Conservation (phyloP, 2,329 filamentous ascomycete species). For the Colletotrichum viniferum region DNA sequence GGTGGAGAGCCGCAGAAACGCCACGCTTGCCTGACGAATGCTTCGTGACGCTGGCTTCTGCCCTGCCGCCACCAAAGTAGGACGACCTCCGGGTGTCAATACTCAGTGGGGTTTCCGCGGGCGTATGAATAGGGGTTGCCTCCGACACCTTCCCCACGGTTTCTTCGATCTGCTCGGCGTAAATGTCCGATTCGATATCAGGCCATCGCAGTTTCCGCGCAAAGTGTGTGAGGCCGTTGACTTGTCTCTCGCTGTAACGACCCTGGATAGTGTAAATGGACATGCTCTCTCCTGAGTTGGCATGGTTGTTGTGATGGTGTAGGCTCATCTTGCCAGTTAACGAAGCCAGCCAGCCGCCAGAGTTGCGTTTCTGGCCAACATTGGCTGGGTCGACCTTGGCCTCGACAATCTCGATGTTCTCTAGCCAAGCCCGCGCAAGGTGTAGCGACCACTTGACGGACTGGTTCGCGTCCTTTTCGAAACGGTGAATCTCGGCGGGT, state of each 20-base stretch:
- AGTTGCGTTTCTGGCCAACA: conserved; percentile 27
- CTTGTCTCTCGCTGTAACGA: conserved; percentile 61
- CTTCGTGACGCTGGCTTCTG: conserved; percentile 16
- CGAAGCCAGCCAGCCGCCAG: conserved; percentile 59
- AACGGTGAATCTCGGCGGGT: conserved; percentile 62
- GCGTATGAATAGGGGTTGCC: conserved; percentile 44
- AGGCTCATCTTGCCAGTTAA: conserved; percentile 60
- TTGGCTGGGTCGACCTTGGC: conserved; percentile 24
- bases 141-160: conserved; percentile 49
- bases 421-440: conserved; percentile 69
- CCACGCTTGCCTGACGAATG: conserved; percentile 51
- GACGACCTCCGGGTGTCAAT: conserved; percentile 44
- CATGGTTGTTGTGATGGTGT: conserved; percentile 33
- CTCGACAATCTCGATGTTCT: conserved; percentile 65
- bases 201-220: conserved; percentile 68
- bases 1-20: conserved; percentile 61
- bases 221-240: conserved; percentile 67
- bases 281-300: conserved; percentile 27
- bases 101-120: conserved; percentile 37
- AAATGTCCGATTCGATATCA: conserved; percentile 57
- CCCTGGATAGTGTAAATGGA: conserved; percentile 57
- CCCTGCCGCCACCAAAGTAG: conserved; percentile 46
- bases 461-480: conserved; percentile 64
- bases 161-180: conserved; percentile 52
- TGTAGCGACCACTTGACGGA: conserved; percentile 72